Evolutionary conservation across 129 eudicot species (phyloP), one percentile per base, ranked within the genome.

Genomic region (Lactuca sativa): DNA sequence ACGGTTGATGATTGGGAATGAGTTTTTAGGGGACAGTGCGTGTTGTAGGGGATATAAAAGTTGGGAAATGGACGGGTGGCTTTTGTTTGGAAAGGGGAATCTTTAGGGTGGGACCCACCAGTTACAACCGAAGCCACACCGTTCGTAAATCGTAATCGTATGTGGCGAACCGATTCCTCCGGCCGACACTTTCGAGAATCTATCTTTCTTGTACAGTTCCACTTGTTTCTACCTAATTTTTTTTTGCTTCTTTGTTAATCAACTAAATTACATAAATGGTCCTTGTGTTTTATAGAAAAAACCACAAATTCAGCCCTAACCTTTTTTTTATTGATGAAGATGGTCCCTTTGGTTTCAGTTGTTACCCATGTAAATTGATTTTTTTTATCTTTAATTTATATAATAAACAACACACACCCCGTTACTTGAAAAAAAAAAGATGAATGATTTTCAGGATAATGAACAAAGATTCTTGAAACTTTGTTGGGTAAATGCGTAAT

Each of bases 91-190:
- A 72, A 33, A 82, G 71, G 63, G 70, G 85, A 81, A 81, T 81
- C 81, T 78, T 67, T 30, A 11, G 12, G 14, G 61, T 59, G 74
- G 77, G 86, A 8, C 60, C 86, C 80, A 71, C 68, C 41, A 59
- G 56, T 56, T 7, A 66, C 72, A 64, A 41, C 7, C 52, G 47
- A 78, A 81, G 66, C 73, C 31, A 76, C 86, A 80, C 84, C 84
- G 84, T 78, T 78, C 64, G 70, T 82, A n/a, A 18, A 18, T 18
- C 21, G 21, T 25, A 25, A 0, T 78, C 64, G 70, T 82, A 82
- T 85, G 90, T 84, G 86, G 86, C 90, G 86, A 85, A 66, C 76
- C 83, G 90, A 78, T 69, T 78, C 76, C 78, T 16, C 78, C 65
- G 70, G 56, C 75, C 64, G 65, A 69, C 75, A 60, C 69, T 66